Evolutionary conservation across 371 early-diverging fungal genomes (phyloP).

Genomic region (Thermomucor indicae-seudaticae): DNA sequence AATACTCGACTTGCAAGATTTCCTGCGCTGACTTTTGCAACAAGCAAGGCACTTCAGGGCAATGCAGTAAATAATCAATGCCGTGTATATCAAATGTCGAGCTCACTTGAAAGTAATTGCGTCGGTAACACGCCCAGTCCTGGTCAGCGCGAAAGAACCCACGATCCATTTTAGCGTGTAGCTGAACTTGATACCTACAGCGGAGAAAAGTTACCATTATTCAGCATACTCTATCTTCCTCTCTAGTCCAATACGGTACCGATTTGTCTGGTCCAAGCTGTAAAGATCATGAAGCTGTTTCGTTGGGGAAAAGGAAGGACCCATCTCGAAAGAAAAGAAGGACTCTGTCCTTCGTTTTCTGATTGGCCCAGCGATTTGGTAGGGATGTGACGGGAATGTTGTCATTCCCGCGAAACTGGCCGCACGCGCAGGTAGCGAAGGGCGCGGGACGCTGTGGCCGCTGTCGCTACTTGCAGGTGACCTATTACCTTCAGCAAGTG

Average conservation of each 20-base stretch:
- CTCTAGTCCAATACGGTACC: conserved; percentile 29
- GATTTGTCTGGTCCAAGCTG: conserved; percentile 40
- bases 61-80: conserved; percentile 19
- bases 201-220: no score
- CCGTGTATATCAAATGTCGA: conserved; percentile 53
- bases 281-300: conserved; percentile 35
- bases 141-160: conserved; percentile 72
- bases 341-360: conserved; percentile 44
- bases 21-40: conserved; percentile 17
- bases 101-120: conserved; percentile 86
- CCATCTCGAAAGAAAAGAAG: conserved; percentile 45
- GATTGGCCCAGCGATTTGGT: conserved; percentile 24
- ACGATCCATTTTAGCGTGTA: conserved; percentile 68
- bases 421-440: conserved; percentile 32
- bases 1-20: conserved; percentile 26
- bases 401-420: conserved; percentile 40
- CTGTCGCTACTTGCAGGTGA: conserved; percentile 21
- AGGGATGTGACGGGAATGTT: conserved; percentile 41
- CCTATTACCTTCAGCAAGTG: conserved; percentile 7
- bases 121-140: conserved; percentile 86
- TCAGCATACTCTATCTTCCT: no score
- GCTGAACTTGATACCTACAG: conserved; percentile 38
- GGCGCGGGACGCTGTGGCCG: conserved; percentile 10
- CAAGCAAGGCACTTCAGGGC: conserved; percentile 36
- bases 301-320: conserved; percentile 39